These are phyloP conservation scores for Pisolithus orientalis DNA, from an alignment of 768 basidiomycete species.

Conservation along the genomic window DNA sequence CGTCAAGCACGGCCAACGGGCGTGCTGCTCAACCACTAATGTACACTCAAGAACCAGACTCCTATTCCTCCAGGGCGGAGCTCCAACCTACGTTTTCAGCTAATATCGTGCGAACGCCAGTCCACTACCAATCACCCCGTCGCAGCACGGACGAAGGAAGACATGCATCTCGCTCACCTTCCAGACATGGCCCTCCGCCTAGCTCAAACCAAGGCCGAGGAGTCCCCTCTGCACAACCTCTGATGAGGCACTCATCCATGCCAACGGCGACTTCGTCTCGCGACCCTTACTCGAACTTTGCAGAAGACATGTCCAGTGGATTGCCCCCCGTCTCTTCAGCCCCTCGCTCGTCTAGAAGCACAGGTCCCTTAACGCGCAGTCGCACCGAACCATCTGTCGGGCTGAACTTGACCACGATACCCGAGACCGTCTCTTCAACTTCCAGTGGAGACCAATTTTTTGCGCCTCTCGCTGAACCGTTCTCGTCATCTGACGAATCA, in stretches of 20 bases:
- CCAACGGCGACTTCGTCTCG: slow-evolving; percentile 17
- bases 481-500: slow-evolving; percentile 10
- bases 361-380: slow-evolving; percentile 16
- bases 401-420: slow-evolving; percentile 22
- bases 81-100: slow-evolving; percentile 64
- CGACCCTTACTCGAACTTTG: slow-evolving; percentile 16
- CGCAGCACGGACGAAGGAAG: slow-evolving; percentile 21
- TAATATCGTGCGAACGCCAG: slow-evolving; percentile 64
- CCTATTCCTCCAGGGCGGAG: slow-evolving; percentile 44
- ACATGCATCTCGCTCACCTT: slow-evolving; percentile 19
- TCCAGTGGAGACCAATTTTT: slow-evolving; percentile 24
- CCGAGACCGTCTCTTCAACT: slow-evolving; percentile 13
- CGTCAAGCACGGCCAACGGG: background rate
- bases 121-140: slow-evolving; percentile 40
- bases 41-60: slow-evolving; percentile 30
- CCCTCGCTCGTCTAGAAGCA: slow-evolving; percentile 6
- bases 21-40: slow-evolving; percentile 9
- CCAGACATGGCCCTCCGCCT: slow-evolving; percentile 6
- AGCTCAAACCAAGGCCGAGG: slow-evolving; percentile 10
- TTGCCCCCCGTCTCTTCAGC: slow-evolving; percentile 15
- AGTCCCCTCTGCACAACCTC: slow-evolving; percentile 8
- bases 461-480: slow-evolving; percentile 16
- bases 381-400: slow-evolving; percentile 24
- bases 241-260: slow-evolving; percentile 21
- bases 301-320: slow-evolving; percentile 21